These are phyloP conservation scores for Aspergillus pseudonomiae DNA, from an alignment of 2,329 filamentous ascomycete species.

Conservation along the genomic window DNA sequence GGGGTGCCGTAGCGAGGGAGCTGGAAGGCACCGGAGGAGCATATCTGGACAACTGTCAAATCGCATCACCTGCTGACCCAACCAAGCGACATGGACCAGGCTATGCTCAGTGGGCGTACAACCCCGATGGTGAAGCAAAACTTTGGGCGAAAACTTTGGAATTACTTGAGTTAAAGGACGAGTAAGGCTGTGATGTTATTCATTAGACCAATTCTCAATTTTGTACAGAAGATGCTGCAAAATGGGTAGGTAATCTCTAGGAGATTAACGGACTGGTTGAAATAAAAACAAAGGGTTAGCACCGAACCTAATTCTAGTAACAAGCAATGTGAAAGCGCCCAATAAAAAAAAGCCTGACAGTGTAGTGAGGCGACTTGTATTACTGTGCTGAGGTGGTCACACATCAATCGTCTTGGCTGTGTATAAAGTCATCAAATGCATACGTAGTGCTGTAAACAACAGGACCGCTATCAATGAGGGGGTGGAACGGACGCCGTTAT, in stretches of 20 bases:
- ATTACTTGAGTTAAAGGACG: background rate
- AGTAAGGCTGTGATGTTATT: background rate
- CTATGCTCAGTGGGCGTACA: constrained; percentile 6
- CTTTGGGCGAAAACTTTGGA: constrained; percentile 7
- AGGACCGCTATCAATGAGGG: background rate
- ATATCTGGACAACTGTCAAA: constrained; percentile 30
- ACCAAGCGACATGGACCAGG: background rate
- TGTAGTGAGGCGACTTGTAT: background rate
- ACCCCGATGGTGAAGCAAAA: background rate
- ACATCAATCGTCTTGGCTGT: background rate
- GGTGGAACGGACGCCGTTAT: background rate
- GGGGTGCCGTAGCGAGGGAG: constrained; percentile 29
- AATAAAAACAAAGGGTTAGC: background rate
- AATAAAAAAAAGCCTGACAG: background rate
- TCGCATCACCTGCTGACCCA: constrained; percentile 4
- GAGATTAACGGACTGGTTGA: background rate
- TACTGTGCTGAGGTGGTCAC: background rate
- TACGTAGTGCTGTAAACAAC: background rate
- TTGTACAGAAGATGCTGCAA: background rate
- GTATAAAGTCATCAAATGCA: background rate
- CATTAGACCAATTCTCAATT: background rate
- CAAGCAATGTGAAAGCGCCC: background rate
- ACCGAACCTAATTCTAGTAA: background rate
- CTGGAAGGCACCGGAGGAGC: constrained; percentile 28
- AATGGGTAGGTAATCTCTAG: background rate